phyloP scores from a whole-genome alignment of 148 eudicot genomes.

The Camellia granthamiana region DNA sequence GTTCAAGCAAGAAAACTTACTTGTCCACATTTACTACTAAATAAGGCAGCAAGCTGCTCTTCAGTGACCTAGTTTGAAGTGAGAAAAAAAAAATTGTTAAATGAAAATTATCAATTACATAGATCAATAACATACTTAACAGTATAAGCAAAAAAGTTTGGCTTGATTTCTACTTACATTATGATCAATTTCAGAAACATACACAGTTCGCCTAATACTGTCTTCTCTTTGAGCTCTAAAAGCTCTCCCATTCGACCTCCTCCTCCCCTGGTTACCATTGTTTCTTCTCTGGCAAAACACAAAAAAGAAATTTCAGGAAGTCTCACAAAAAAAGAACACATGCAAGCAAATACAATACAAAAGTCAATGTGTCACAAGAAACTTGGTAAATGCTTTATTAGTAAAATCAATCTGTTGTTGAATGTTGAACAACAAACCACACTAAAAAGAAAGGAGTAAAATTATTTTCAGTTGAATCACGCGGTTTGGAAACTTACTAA shows the following conservation, averaged over 20 bases:
- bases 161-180: constrained; percentile 45
- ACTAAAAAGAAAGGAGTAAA: not conserved
- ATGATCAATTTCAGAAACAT: constrained; percentile 87
- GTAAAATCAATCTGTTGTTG: not conserved
- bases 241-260: constrained; percentile 63
- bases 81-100: constrained; percentile 14
- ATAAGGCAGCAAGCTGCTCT: constrained; percentile 85
- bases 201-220: constrained; percentile 84
- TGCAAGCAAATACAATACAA: not conserved
- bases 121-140: not conserved
- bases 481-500: too few relatives aligned
- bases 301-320: not conserved
- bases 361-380: not conserved
- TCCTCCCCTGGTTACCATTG: constrained; percentile 56
- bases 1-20: constrained; percentile 41
- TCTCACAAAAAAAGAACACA: not conserved
- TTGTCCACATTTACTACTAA: constrained; percentile 66
- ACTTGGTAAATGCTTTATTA: not conserved
- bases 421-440: not conserved
- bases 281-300: constrained; percentile 50
- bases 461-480: not conserved
- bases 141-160: not conserved
- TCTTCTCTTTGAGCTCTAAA: constrained; percentile 84
- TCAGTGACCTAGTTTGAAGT: constrained; percentile 64
- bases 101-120: not conserved